Evolutionary conservation across 106 monocot species (phyloP), one percentile per base, ranked within the genome.

Genomic region (Phalaenopsis equestris): DNA sequence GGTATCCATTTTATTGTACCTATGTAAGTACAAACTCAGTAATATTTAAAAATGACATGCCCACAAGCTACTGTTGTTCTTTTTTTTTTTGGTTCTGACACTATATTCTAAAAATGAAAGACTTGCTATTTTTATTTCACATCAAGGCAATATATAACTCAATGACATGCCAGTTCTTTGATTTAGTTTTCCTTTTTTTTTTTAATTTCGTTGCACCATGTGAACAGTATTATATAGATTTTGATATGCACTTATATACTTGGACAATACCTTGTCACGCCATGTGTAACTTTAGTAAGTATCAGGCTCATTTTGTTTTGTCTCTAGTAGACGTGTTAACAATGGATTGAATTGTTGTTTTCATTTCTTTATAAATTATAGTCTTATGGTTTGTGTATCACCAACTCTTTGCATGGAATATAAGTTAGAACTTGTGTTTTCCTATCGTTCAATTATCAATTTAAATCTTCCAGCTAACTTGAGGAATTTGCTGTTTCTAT

Each of bases 51-150:
- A 30, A 30, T 30, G 30, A 30, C 30, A 30, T 30, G 30, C 30
- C 30, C 30, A 30, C 30, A 0, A 30, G 30, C 30, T 30, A 30
- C 5, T 18, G n/a, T 18, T 61, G n/a, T 21, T 61, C n/a, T n/a
- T 0, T 61, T 61, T 61, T 61, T 61, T 21, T 61, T 45, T 45
- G 0, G 43, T 6, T 61, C 61, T 61, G n/a, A 21, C 21, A 37
- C 68, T 38, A 38, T 70, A 38, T 38, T 70, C 37, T 70, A 70
- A 61, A 61, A 70, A 70, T 36, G 39, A 36, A 70, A 70, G 70
- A 70, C 39, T 70, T 70, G 14, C 10, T 39, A 39, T 70, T 38
- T 39, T 38, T 70, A 39, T 12, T 70, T 70, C 38, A 70, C 39
- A 16, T 70, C 39, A 41, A 12, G 36, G 10, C 39, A 15, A 3